phyloP scores from a whole-genome alignment of 257 asterid species.

The Lantana camara region DNA sequence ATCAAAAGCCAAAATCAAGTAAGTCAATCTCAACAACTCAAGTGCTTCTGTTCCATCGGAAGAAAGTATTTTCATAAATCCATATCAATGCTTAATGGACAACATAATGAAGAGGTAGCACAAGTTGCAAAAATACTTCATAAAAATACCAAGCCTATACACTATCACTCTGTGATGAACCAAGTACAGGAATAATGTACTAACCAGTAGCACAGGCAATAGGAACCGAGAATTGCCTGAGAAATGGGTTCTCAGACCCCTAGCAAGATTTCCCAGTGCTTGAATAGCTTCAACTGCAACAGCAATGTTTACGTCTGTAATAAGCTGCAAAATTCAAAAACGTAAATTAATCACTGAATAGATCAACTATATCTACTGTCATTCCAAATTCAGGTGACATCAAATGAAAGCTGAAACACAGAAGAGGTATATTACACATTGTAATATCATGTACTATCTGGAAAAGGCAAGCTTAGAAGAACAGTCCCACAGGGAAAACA shows the following conservation, averaged over 20 bases:
- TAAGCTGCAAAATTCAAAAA: constrained; percentile 69
- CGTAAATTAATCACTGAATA: constrained; percentile 22
- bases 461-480: constrained; percentile 3
- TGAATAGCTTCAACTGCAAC: constrained; percentile 98
- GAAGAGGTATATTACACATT: constrained; percentile 3
- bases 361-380: constrained; percentile 23
- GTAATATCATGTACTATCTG: constrained; percentile 1
- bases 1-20: constrained; percentile 20
- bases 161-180: neutral
- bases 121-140: neutral
- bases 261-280: constrained; percentile 96
- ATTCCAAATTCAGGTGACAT: constrained; percentile 20
- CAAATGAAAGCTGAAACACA: constrained; percentile 10
- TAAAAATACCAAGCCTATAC: constrained; percentile 15
- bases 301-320: constrained; percentile 96
- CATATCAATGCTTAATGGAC: constrained; percentile 6
- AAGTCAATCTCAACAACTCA: constrained; percentile 18
- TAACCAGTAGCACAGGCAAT: constrained; percentile 87
- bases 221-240: constrained; percentile 83
- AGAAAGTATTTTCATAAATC: neutral
- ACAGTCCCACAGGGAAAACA: neutral
- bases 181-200: constrained; percentile 27
- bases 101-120: constrained; percentile 5
- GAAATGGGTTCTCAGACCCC: constrained; percentile 90
- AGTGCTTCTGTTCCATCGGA: constrained; percentile 4